phyloP scores from a whole-genome alignment of 2,329 filamentous ascomycete genomes.

The Cladophialophora bantiana region DNA sequence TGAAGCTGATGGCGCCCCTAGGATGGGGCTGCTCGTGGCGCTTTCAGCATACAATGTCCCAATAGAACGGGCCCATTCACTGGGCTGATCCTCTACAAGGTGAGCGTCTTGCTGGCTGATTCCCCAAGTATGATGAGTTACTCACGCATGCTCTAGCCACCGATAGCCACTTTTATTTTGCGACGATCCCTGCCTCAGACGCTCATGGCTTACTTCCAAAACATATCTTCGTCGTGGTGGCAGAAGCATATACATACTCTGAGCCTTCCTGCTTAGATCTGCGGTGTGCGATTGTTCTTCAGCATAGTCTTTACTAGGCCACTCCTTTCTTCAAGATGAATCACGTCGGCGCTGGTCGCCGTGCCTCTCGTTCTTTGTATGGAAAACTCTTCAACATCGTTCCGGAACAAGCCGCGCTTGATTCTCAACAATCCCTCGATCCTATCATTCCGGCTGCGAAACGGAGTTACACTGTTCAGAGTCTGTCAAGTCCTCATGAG shows the following conservation, averaged over 20 bases:
- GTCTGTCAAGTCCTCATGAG: constrained; percentile 18
- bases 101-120: not conserved
- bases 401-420: constrained; percentile 4
- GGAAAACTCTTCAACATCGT: constrained; percentile 22
- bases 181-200: constrained; percentile 3
- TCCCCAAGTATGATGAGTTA: no score
- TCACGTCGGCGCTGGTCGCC: constrained; percentile 24
- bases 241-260: constrained; percentile 19
- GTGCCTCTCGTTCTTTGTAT: constrained; percentile 25
- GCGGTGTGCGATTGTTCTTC: not conserved
- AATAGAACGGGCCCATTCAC: constrained; percentile 7
- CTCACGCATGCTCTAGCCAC: not conserved
- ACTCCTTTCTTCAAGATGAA: constrained; percentile 21
- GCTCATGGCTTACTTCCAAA: not conserved
- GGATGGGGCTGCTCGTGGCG: not conserved
- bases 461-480: constrained; percentile 19
- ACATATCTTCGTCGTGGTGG: not conserved
- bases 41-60: constrained; percentile 5
- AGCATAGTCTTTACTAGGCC: constrained; percentile 3
- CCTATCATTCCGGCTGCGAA: constrained; percentile 13
- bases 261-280: constrained; percentile 1
- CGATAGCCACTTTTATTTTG: not conserved
- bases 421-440: constrained; percentile 21
- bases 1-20: constrained; percentile 13
- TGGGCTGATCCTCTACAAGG: constrained; percentile 4